Evolutionary conservation across 2,329 filamentous ascomycete species (phyloP), one percentile per base, ranked within the genome.

Genomic region (Penicillium paneum): DNA sequence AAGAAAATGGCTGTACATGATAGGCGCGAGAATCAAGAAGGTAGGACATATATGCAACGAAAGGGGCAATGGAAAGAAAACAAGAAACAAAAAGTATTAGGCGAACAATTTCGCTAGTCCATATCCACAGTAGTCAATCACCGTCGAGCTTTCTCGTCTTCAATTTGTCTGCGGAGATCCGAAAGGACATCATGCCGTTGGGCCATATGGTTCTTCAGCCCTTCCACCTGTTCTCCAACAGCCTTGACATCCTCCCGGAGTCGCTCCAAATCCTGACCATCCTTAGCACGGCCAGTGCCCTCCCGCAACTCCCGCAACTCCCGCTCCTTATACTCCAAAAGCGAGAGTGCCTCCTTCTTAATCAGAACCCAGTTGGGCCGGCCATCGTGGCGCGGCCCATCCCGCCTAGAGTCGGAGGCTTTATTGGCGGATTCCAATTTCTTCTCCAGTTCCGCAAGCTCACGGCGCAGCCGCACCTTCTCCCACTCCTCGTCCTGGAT

Each of bases 401-500:
- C 72, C 43, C 80, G 81, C 54, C 84, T 80, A 56, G 83, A 82
- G 65, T 88, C 83, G 0, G 87, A 86, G 40, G 86, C 84, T 54
- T 85, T 82, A 75, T 95, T 91, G 1, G 96, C 88, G 55, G 88
- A 87, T 34, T 87, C 85, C 58, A 97, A 88, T 79, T 95, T 96
- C 53, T 88, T 83, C 66, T 99, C 92, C 28, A 99, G 79, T 65
- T 97, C 93, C 24, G 85, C 82, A 31, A 99, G 83, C 74, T 97
- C 91, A 71, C 94, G 92, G 81, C 95, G 93, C 61, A 99, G 81
- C 50, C 92, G 84, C 41, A 97, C 94, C 74, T 97, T 94, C 74
- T 99, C 94, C 91, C 94, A 97, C 71, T 99, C 94, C 67, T 86
- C 85, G 26, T 95, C 93, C 57, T 89, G 89, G 71, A 91, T 90